These are phyloP conservation scores for Parathielavia hyrcaniae DNA, from an alignment of 495 filamentous ascomycete genomes.

Conservation along the genomic window DNA sequence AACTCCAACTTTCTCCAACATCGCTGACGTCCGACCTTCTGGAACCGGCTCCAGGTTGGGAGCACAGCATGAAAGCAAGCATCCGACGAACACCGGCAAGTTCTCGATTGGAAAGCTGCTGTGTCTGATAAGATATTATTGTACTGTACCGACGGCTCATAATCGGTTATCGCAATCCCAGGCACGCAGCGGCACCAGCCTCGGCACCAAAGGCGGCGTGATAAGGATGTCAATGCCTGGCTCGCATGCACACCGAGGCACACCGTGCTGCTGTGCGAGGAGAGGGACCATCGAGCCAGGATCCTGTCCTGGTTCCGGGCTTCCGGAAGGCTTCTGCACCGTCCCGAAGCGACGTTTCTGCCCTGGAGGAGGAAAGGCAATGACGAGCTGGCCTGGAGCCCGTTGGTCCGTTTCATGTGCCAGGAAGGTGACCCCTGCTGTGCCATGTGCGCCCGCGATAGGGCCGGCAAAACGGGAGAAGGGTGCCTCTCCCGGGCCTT, in stretches of 20 bases:
- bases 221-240: conserved; percentile 7
- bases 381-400: conserved; percentile 9
- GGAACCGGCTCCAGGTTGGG: conserved; percentile 1
- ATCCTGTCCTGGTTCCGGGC: conserved; percentile 1
- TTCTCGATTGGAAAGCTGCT: not conserved
- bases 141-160: not conserved
- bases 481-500: not conserved
- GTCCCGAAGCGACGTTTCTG: conserved; percentile 4
- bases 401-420: conserved; percentile 21
- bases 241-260: conserved; percentile 8
- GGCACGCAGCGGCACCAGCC: not conserved
- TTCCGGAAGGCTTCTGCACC: conserved; percentile 3
- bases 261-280: conserved; percentile 8
- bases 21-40: not conserved
- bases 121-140: conserved; percentile 13
- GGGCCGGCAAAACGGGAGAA: conserved; percentile 30
- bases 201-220: not conserved
- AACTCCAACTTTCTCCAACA: conserved; percentile 26
- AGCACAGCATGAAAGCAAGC: not conserved
- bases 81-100: conserved; percentile 4
- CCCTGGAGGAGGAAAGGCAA: not conserved
- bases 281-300: not conserved
- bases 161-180: conserved; percentile 7
- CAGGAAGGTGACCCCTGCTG: conserved; percentile 22
- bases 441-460: conserved; percentile 31